Conservation (phyloP, 2,329 filamentous ascomycete species). For the Ophiostoma ips region DNA sequence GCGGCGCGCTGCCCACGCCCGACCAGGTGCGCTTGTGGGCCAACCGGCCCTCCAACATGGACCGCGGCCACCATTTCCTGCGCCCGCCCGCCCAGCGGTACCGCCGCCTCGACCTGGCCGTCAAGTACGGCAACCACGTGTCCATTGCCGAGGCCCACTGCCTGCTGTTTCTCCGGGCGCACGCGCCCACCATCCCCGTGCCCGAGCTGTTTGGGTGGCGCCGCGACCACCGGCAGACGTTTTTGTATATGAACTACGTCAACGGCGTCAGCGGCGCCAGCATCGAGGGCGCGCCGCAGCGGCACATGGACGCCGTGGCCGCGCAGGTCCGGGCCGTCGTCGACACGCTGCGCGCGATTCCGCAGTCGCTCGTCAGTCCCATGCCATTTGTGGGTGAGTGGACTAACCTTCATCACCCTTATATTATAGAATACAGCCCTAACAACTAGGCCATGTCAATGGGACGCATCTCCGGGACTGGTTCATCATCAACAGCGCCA, state of each 20-base stretch:
- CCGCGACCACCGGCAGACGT: conserved; percentile 15
- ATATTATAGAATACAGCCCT: not conserved
- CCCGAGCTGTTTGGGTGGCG: conserved; percentile 15
- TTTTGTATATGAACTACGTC: conserved; percentile 18
- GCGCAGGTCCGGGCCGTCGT: not conserved
- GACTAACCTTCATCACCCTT: not conserved
- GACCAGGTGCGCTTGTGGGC: not conserved
- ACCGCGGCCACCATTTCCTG: not conserved
- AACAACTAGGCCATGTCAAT: conserved; percentile 5
- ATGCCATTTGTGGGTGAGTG: conserved; percentile 3
- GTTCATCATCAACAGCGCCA: conserved; percentile 11
- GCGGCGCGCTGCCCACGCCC: conserved; percentile 2
- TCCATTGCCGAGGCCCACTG: conserved; percentile 17
- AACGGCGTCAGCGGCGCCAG: conserved; percentile 9
- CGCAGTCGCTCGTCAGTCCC: conserved; percentile 3
- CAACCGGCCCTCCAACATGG: not conserved
- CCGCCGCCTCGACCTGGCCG: conserved; percentile 14
- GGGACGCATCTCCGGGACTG: conserved; percentile 12
- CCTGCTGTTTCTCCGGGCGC: conserved; percentile 7
- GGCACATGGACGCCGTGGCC: not conserved
- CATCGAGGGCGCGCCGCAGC: not conserved
- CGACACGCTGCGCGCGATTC: not conserved
- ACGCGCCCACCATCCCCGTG: conserved; percentile 11
- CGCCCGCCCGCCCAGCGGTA: not conserved
- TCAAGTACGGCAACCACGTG: conserved; percentile 20